Base-by-base conservation (phyloP, 257 asterid genomes). In the Agastache rugosa region DNA sequence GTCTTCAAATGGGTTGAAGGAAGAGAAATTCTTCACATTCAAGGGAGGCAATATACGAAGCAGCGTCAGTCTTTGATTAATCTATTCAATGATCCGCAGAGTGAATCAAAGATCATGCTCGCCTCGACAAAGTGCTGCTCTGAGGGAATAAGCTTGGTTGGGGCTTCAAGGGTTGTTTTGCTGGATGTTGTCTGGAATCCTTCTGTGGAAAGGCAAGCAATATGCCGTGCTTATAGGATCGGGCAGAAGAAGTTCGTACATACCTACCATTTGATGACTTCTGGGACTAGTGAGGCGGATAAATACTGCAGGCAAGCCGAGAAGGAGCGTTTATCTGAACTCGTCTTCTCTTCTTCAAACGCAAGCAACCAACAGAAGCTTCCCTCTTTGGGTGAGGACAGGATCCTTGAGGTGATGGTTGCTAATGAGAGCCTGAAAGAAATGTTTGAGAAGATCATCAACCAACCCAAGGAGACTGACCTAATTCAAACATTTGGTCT, bases 101-200 rank as follows among this genome's bases (percentile, higher is more conserved):
- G 73, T 17, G 83, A 70, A 11, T 72, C 88, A 2, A 78, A 65
- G 73, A 67, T 86, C 63, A 77, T 86, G 87, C 86, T 86, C 29
- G 91, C 84, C 41, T 82, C 91, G 0, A 86, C 82, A 0, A 86
- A n/a, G 79, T 82, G 88, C 69, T 83, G 85, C 63, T 78, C 87
- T 0, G 91, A 86, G 75, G 91, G 91, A n/a, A 84, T 86, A 15
- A 82, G 85, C 79, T 76, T 86, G 16, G 74, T 86, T 3, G 88
- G 91, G 53, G 91, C 87, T 6, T 86, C 88, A 0, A 82, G 91
- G 63, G 85, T 86, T 3, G 74, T 86, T 27, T 14, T 86, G 50
- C n/a, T 86, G 59, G 91, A 87, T 39, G 87, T 80, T 31, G 86
- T 78, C 0, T 84, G 91, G 89, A 86, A 86, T n/a, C 91, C 91